Evolutionary conservation across 2,329 filamentous ascomycete species (phyloP).

Genomic region (Elsinoe australis): DNA sequence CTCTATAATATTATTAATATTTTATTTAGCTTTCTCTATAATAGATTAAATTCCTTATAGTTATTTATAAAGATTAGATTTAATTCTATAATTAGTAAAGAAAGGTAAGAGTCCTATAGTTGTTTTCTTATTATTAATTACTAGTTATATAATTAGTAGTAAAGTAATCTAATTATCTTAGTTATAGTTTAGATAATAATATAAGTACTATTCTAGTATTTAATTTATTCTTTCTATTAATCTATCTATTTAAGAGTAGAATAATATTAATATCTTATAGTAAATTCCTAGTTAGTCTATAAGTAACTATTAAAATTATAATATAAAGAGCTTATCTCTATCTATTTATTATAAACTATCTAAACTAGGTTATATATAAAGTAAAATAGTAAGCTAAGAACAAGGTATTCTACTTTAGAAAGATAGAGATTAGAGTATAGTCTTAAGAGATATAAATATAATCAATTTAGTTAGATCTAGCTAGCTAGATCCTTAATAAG

Average conservation of each 20-base stretch:
- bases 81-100: background rate
- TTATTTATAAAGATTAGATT: too few relatives aligned
- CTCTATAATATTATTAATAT: background rate
- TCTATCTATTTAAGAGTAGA: slow-evolving; percentile 19
- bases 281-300: slow-evolving; percentile 8
- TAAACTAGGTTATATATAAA: too few relatives aligned
- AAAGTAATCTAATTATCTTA: slow-evolving; percentile 13
- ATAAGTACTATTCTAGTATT: slow-evolving; percentile 20
- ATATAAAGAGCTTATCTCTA: slow-evolving; percentile 17
- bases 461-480: too few relatives aligned
- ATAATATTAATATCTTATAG: slow-evolving; percentile 17
- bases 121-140: slow-evolving; percentile 14
- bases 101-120: background rate
- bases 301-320: slow-evolving; percentile 16
- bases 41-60: too few relatives aligned
- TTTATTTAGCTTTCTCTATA: slow-evolving; percentile 12
- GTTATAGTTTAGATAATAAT: too few relatives aligned
- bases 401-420: too few relatives aligned
- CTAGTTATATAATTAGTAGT: slow-evolving; percentile 11
- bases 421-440: too few relatives aligned
- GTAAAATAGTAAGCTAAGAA: too few relatives aligned
- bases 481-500: too few relatives aligned
- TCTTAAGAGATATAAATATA: too few relatives aligned
- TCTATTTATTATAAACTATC: too few relatives aligned
- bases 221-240: slow-evolving; percentile 18